Evolutionary conservation across 208 protist species (phyloP).

Genomic region (Acanthamoeba sp.): DNA sequence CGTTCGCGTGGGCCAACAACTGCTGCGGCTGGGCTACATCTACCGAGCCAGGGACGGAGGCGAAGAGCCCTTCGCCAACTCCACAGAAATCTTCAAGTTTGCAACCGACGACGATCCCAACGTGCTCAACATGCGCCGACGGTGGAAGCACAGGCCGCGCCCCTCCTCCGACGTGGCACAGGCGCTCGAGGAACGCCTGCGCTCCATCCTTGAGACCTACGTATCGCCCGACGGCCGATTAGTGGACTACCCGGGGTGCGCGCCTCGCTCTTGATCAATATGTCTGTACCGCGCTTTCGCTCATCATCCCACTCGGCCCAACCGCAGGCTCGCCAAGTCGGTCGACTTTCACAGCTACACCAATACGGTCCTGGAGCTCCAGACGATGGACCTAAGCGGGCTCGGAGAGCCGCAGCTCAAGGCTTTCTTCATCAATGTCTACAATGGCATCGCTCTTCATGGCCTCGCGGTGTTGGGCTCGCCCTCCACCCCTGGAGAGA

Average conservation of each 20-base stretch:
- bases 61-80: constrained; percentile 64
- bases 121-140: constrained; percentile 44
- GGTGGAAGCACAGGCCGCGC: constrained; percentile 19
- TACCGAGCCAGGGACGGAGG: neutral
- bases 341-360: constrained; percentile 64
- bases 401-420: constrained; percentile 9
- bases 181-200: neutral
- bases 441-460: constrained; percentile 60
- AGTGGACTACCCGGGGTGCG: constrained; percentile 25
- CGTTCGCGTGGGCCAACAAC: constrained; percentile 8
- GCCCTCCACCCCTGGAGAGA: constrained; percentile 24
- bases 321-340: constrained; percentile 29
- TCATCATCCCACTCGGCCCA: neutral
- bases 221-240: constrained; percentile 19
- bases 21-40: constrained; percentile 19
- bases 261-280: neutral
- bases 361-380: constrained; percentile 12
- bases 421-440: constrained; percentile 66
- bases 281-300: neutral
- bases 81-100: constrained; percentile 62
- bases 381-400: constrained; percentile 39
- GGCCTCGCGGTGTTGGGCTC: constrained; percentile 10
- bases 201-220: neutral
- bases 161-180: constrained; percentile 1
- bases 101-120: constrained; percentile 26